Percentiles rank a stretch among this genome's conserved stretches.
Evolutionary conservation across 2,329 filamentous ascomycete genomes (phyloP).

Genomic region (Talaromyces marneffei): DNA sequence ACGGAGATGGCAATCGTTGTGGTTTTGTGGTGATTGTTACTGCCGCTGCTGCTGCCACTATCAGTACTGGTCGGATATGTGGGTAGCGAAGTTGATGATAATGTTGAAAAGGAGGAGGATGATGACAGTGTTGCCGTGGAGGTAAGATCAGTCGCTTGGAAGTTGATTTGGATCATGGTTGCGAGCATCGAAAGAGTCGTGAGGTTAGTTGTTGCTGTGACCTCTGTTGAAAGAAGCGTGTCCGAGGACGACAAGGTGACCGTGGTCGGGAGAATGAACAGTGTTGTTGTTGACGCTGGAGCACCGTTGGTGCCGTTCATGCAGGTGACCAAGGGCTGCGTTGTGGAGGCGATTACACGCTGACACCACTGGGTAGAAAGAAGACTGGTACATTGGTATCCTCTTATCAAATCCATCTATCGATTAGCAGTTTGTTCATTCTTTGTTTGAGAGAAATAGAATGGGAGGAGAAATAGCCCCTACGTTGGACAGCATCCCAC

Average conservation of each 20-base stretch:
- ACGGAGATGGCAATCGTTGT: conserved; percentile 5
- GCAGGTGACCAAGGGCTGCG: neutral
- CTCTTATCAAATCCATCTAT: neutral
- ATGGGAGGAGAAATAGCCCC: neutral
- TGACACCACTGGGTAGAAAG: neutral
- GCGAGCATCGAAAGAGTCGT: neutral
- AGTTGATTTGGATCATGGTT: conserved; percentile 1
- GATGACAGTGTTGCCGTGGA: neutral
- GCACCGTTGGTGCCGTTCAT: neutral
- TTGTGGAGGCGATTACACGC: neutral
- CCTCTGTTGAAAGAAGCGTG: neutral
- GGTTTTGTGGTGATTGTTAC: neutral
- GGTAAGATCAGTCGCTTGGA: neutral
- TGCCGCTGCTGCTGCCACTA: neutral
- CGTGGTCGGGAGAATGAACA: neutral
- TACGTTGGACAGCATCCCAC: conserved; percentile 11
- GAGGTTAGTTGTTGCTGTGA: neutral
- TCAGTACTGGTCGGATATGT: neutral
- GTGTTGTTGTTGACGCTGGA: neutral
- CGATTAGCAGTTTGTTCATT: no score
- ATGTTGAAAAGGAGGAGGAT: neutral
- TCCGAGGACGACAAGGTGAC: neutral
- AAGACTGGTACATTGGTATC: neutral
- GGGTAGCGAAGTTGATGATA: neutral
- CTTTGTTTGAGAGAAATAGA: no score